Base-by-base conservation (phyloP, 352 stramenopile species). In the Pythium phragmiticola region DNA sequence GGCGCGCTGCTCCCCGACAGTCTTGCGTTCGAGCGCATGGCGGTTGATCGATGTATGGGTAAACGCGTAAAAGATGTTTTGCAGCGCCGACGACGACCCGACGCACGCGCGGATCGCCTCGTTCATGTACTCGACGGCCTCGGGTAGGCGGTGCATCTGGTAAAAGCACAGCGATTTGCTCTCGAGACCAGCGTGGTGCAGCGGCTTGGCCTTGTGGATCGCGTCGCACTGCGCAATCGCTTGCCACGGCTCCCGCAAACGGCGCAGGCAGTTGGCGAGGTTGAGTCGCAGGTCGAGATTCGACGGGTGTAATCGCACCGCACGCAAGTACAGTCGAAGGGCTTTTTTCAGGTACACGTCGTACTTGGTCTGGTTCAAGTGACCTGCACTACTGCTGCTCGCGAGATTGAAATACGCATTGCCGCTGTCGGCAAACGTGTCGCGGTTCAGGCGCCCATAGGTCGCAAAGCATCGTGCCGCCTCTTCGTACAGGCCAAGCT, bases 381-480 rank as follows among this genome's bases (percentile, higher is more conserved):
- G 65, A 16, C 23, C 70, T 12, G 48, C 16, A 30, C 14, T 54
- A 16, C 49, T 42, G 36, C 69, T 73, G 16, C 69, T 77, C 9
- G 70, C 84, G 54, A 92, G 61, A 57, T 84, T 92, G 23, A 90
- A 90, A 64, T 89, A 88, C 3, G 82, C 80, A 49, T 91, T 92
- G 46, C 80, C 84, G n/a, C 77, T 87, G 54, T 92, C 84, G 0
- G 74, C 75, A 46, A 84, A 88, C 7, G 82, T 90, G 46, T 92
- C 80, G 30, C 78, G 75, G 45, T 72, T 84, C 9, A 85, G 53
- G 0, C 80, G 73, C 13, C 83, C 82, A 60, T 88, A 88, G 7
- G 72, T 76, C 9, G 78, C 77, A 46, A 92, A 92, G 28, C 78
- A 77, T 21, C 66, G 75, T 2, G 82, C 82, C 8, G 84, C 84